Percentiles rank a stretch among this genome's conserved stretches.
phyloP scores from a whole-genome alignment of 192 early-diverging fungal genomes.

The Coemansia sp. region DNA sequence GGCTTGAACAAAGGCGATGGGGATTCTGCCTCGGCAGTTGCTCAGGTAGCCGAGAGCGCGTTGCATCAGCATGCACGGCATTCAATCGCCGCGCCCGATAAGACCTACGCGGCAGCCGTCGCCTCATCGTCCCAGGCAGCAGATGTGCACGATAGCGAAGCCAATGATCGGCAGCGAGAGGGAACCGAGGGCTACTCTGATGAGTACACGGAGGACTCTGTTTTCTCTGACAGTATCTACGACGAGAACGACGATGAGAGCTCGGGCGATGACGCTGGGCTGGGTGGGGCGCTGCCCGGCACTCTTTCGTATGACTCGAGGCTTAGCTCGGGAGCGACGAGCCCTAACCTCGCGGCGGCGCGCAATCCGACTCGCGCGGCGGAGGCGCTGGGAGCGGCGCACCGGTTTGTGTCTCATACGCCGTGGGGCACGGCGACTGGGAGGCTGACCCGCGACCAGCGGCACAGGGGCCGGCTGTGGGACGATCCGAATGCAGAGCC shows the following conservation, averaged over 20 bases:
- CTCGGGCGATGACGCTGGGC: background rate
- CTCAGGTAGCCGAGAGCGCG: background rate
- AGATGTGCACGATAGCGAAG: background rate
- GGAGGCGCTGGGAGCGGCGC: slow-evolving; percentile 32
- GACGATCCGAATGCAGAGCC: slow-evolving; percentile 20
- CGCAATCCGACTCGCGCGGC: slow-evolving; percentile 11
- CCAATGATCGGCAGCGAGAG: background rate
- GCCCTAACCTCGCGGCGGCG: slow-evolving; percentile 13
- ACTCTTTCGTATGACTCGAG: slow-evolving; percentile 11
- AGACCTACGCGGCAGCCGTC: slow-evolving; percentile 11
- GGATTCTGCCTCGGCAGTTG: background rate
- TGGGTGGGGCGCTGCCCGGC: background rate
- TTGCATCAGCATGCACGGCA: background rate
- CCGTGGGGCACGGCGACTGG: slow-evolving; percentile 48
- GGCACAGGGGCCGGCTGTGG: slow-evolving; percentile 43
- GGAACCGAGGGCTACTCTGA: slow-evolving; percentile 19
- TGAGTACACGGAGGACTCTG: slow-evolving; percentile 40
- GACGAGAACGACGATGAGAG: slow-evolving; percentile 8
- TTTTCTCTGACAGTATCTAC: slow-evolving; percentile 47
- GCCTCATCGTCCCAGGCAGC: background rate
- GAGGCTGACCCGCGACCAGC: slow-evolving; percentile 41
- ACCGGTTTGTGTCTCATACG: slow-evolving; percentile 49
- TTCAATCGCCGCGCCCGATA: background rate
- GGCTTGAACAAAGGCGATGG: slow-evolving; percentile 7
- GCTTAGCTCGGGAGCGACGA: slow-evolving; percentile 36